Evolutionary conservation across 202 grass and related monocot genomes (phyloP).

Genomic region (Elaeis oleifera): DNA sequence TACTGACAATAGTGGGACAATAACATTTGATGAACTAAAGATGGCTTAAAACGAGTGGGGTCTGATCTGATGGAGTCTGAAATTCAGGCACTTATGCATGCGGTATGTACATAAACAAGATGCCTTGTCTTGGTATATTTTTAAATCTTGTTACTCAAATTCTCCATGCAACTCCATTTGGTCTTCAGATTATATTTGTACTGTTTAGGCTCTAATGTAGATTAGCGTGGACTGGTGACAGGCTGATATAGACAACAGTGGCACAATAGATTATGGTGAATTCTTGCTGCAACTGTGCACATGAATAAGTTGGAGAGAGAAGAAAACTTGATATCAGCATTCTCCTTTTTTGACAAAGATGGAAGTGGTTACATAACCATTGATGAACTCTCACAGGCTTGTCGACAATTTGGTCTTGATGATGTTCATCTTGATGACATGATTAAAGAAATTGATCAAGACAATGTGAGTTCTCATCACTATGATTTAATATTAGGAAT

Average conservation of each 20-base stretch:
- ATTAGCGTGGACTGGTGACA: conserved; percentile 27
- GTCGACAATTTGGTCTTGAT: conserved; percentile 67
- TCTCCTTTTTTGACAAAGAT: conserved; percentile 83
- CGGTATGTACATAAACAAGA: conserved; percentile 31
- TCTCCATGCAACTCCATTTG: background rate
- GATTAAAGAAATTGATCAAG: conserved; percentile 94
- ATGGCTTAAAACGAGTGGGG: conserved; percentile 69
- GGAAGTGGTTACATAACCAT: conserved; percentile 96
- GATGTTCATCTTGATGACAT: conserved; percentile 93
- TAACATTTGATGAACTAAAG: conserved; percentile 88
- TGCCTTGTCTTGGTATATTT: conserved; percentile 3
- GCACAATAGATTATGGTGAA: conserved; percentile 85
- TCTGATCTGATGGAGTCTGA: conserved; percentile 83
- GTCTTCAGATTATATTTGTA: background rate
- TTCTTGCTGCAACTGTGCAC: conserved; percentile 81
- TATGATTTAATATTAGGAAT: background rate
- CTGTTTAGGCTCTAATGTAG: conserved; percentile 21
- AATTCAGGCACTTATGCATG: conserved; percentile 80
- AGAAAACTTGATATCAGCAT: conserved; percentile 66
- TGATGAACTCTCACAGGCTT: conserved; percentile 82
- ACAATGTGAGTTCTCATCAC: conserved; percentile 48
- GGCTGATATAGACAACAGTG: conserved; percentile 86
- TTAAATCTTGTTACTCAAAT: background rate
- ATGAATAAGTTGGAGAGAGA: conserved; percentile 95
- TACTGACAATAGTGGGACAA: conserved; percentile 85